These are phyloP conservation scores for Saturnispora halmiae DNA, from an alignment of 805 yeast species.

Conservation along the genomic window DNA sequence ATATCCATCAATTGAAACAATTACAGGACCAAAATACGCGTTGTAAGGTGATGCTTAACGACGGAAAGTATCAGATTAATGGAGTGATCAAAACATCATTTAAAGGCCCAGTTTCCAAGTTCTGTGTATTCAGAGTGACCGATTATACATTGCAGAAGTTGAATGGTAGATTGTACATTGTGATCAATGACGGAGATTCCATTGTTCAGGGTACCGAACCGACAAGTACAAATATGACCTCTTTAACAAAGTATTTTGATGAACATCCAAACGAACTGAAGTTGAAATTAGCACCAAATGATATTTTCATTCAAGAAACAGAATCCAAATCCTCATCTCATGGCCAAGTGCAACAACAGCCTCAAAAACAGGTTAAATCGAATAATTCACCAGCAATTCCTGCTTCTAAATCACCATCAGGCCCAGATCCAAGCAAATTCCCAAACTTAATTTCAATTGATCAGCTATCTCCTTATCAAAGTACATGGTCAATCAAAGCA, in stretches of 20 bases:
- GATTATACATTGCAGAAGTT: slow-evolving; percentile 20
- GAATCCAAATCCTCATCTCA: too few relatives aligned
- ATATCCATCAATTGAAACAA: slow-evolving; percentile 26
- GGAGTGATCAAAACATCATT: slow-evolving; percentile 37
- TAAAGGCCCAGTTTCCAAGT: slow-evolving; percentile 23
- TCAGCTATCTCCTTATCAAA: slow-evolving; percentile 84
- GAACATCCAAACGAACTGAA: slow-evolving; percentile 39
- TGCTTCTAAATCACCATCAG: not conserved
- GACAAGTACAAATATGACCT: slow-evolving; percentile 12
- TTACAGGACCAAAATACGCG: slow-evolving; percentile 34
- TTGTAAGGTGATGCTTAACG: slow-evolving; percentile 40
- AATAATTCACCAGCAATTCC: not conserved
- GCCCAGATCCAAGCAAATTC: slow-evolving; percentile 11
- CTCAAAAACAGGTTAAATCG: too few relatives aligned
- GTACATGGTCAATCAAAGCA: slow-evolving; percentile 87
- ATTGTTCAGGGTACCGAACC: slow-evolving; percentile 31
- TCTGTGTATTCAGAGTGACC: slow-evolving; percentile 17
- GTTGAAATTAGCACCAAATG: slow-evolving; percentile 1
- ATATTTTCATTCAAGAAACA: slow-evolving; percentile 1
- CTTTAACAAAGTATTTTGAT: slow-evolving; percentile 47
- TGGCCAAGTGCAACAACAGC: too few relatives aligned
- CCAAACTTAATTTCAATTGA: slow-evolving; percentile 64
- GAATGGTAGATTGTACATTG: slow-evolving; percentile 24
- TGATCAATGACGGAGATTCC: slow-evolving; percentile 23
- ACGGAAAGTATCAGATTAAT: slow-evolving; percentile 42